Conservation (phyloP, 1,284 basidiomycete species). For the Porphyrellus sp. region DNA sequence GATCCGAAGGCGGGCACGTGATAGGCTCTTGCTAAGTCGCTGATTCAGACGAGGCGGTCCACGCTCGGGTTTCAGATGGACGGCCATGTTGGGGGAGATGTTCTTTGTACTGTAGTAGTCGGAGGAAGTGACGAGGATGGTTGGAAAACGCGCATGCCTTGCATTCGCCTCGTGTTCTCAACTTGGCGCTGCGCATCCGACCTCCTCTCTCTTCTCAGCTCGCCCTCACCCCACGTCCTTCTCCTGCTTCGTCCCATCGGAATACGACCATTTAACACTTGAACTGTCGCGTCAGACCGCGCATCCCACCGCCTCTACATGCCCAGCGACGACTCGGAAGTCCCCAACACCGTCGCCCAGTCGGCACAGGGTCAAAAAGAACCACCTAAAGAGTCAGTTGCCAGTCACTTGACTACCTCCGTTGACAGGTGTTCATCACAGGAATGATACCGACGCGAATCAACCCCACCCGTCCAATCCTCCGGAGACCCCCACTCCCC, state of each 20-base stretch:
- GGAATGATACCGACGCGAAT: background rate
- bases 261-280: too few species aligned
- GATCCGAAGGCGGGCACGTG: background rate
- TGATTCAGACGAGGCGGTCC: background rate
- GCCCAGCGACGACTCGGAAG: conserved; percentile 6
- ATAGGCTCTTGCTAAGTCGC: background rate
- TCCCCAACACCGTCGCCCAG: background rate
- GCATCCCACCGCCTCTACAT: too few species aligned
- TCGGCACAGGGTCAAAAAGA: conserved; percentile 3
- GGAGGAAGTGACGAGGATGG: too few species aligned
- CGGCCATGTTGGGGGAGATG: too few species aligned
- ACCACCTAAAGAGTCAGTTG: conserved; percentile 14
- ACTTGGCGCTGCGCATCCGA: background rate
- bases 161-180: background rate
- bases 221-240: background rate
- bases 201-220: background rate
- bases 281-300: too few species aligned
- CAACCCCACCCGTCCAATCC: conserved; percentile 28
- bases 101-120: too few species aligned
- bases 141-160: background rate
- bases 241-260: too few species aligned
- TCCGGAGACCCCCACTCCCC: conserved; percentile 29
- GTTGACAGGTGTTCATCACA: conserved; percentile 4
- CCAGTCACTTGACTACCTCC: conserved; percentile 15
- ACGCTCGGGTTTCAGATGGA: too few species aligned